Evolutionary conservation across 495 filamentous ascomycete species (phyloP), one percentile per base, ranked within the genome.

Genomic region (Cladorrhinum samala): DNA sequence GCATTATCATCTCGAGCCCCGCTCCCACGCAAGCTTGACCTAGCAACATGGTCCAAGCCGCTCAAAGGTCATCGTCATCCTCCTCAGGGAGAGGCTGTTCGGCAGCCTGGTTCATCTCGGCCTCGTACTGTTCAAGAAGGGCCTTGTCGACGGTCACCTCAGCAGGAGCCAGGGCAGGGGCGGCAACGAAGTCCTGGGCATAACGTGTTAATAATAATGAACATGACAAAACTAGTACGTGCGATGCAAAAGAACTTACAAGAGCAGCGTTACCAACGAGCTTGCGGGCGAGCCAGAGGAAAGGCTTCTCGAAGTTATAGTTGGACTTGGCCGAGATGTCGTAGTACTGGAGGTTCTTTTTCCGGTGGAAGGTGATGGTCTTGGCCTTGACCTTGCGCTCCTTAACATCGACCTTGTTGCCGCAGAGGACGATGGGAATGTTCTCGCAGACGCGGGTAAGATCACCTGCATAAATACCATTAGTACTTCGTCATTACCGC

Each of bases 261-360:
- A 99, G 76, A 59, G 75, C 72, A 58, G 87, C 81, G 80, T 99
- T 96, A 70, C 93, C 94, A 55, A 96, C 94, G 44, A 97, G 83
- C 84, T 99, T 97, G 67, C 94, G 84, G 49, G 93, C 94, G 63
- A 99, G 86, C 94, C 94, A 99, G 56, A 99, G 84, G 88, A 99
- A 99, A 55, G 94, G 94, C 84, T 99, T 99, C 86, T 99, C 94
- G 78, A 99, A 99, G 86, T 99, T 99, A 80, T 99, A 99, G 79
- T 99, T 99, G 62, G 91, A 96, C 83, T 99, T 99, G 71, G 94
- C 94, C 44, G 89, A 95, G 71, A 99, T 99, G 59, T 99, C 94
- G 82, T 99, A 99, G 84, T 99, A 99, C 74, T 99, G 94, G 16
- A 99, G 84, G 78, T 97, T 97, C 86, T 99, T 99, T 85, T 99